Percentiles rank a stretch among this genome's conserved stretches.
Conservation (phyloP, 2,329 filamentous ascomycete genomes). For the Colletotrichum sojae region DNA sequence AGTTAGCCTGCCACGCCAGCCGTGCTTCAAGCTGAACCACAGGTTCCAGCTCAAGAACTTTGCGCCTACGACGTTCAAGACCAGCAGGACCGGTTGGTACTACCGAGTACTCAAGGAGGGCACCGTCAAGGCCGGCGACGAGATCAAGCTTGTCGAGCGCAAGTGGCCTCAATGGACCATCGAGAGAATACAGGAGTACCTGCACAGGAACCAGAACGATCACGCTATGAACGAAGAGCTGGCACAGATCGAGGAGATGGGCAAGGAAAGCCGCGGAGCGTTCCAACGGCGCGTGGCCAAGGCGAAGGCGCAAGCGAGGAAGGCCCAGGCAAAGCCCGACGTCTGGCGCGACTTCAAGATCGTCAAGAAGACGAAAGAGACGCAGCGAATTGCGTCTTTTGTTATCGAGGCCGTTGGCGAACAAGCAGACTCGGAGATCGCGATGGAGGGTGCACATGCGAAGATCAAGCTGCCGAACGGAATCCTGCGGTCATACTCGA, state of each 20-base stretch:
- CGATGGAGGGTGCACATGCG: slow-evolving; percentile 65
- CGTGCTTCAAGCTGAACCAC: slow-evolving; percentile 79
- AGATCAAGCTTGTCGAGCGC: slow-evolving; percentile 69
- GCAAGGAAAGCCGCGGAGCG: slow-evolving; percentile 61
- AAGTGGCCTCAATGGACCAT: slow-evolving; percentile 73
- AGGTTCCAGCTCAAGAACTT: slow-evolving; percentile 76
- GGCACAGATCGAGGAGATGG: slow-evolving; percentile 64
- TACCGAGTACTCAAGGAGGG: slow-evolving; percentile 73
- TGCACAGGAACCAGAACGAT: slow-evolving; percentile 69
- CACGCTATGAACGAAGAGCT: slow-evolving; percentile 67
- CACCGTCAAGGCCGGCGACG: slow-evolving; percentile 67
- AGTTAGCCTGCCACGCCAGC: slow-evolving; percentile 73
- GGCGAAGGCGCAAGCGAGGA: slow-evolving; percentile 49
- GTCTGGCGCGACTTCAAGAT: slow-evolving; percentile 64
- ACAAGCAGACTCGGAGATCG: slow-evolving; percentile 48
- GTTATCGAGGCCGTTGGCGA: slow-evolving; percentile 62
- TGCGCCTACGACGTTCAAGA: slow-evolving; percentile 68
- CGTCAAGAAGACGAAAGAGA: slow-evolving; percentile 65
- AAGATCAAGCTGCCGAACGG: slow-evolving; percentile 70
- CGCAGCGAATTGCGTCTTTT: slow-evolving; percentile 65
- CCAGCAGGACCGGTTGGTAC: slow-evolving; percentile 75
- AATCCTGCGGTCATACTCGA: slow-evolving; percentile 71
- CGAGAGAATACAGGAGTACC: slow-evolving; percentile 73
- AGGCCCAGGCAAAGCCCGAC: slow-evolving; percentile 48
- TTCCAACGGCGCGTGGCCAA: slow-evolving; percentile 68